These are phyloP conservation scores for Davidsoniella australis DNA, from an alignment of 2,329 filamentous ascomycete species.

Conservation along the genomic window DNA sequence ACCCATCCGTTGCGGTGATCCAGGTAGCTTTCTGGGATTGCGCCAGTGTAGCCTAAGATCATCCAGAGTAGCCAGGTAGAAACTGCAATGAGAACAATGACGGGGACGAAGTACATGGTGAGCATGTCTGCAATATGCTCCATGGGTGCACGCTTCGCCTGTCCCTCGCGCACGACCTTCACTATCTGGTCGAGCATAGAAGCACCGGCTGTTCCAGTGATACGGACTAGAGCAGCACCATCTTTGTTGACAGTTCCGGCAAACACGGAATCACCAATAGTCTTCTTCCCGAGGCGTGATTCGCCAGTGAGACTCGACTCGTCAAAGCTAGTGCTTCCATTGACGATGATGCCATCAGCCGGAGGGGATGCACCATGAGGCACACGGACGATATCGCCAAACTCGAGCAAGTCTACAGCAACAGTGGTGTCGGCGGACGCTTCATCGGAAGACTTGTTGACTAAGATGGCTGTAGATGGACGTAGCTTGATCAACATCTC, in stretches of 20 bases:
- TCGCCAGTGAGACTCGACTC: slow-evolving; percentile 82
- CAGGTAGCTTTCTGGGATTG: slow-evolving; percentile 38
- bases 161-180: slow-evolving; percentile 58
- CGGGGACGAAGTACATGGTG: slow-evolving; percentile 62
- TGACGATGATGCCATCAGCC: slow-evolving; percentile 54
- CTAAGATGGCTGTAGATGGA: slow-evolving; percentile 57
- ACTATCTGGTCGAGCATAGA: slow-evolving; percentile 74
- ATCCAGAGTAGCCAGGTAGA: slow-evolving; percentile 59
- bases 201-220: slow-evolving; percentile 47
- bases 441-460: slow-evolving; percentile 28
- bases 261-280: slow-evolving; percentile 44
- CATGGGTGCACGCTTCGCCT: slow-evolving; percentile 58
- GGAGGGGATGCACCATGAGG: slow-evolving; percentile 69
- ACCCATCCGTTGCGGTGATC: slow-evolving; percentile 46
- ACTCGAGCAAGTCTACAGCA: slow-evolving; percentile 54
- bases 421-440: slow-evolving; percentile 25
- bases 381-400: slow-evolving; percentile 58
- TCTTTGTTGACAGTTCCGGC: slow-evolving; percentile 62
- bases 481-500: slow-evolving; percentile 61
- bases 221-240: slow-evolving; percentile 40
- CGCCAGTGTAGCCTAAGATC: slow-evolving; percentile 39
- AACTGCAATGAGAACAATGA: slow-evolving; percentile 52
- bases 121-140: slow-evolving; percentile 57
- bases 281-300: slow-evolving; percentile 49
- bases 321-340: slow-evolving; percentile 55